Conservation (phyloP, 2,329 filamentous ascomycete genomes). For the Penicillium sp. region DNA sequence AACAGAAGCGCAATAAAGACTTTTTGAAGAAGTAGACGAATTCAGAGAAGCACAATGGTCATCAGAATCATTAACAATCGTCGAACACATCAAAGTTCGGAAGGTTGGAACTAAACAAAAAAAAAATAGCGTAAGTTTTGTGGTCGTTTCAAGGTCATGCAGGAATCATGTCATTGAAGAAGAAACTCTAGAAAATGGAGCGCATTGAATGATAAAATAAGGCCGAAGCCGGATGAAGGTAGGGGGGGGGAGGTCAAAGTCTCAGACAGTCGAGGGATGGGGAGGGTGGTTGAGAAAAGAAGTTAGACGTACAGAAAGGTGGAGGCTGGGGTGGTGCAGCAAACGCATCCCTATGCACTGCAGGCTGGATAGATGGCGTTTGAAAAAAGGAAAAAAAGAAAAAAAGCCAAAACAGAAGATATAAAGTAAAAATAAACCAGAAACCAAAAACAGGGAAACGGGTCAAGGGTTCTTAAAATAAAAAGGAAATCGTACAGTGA, state of each 20-base stretch:
- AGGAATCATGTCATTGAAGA: constrained; percentile 10
- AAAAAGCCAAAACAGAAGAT: not conserved
- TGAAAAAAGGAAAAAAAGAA: constrained; percentile 14
- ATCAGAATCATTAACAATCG: constrained; percentile 39
- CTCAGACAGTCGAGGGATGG: constrained; percentile 13
- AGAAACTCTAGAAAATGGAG: constrained; percentile 24
- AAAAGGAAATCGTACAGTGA: constrained; percentile 9
- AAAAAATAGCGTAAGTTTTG: constrained; percentile 2
- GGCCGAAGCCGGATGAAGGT: constrained; percentile 25
- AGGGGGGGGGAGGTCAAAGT: constrained; percentile 28
- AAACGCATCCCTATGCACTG: constrained; percentile 29
- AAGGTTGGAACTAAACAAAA: constrained; percentile 10
- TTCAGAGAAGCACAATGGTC: constrained; percentile 19
- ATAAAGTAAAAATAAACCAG: constrained; percentile 14
- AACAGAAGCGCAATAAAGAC: constrained; percentile 16
- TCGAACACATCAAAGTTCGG: constrained; percentile 13
- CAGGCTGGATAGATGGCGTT: constrained; percentile 18
- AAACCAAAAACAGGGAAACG: constrained; percentile 7
- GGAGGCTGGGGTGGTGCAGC: constrained; percentile 28
- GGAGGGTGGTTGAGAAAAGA: constrained; percentile 9
- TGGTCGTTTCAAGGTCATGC: constrained; percentile 11
- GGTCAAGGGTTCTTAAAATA: constrained; percentile 13
- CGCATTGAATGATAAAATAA: constrained; percentile 15
- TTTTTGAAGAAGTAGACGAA: constrained; percentile 17
- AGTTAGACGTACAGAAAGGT: constrained; percentile 15